Percentiles rank a stretch among this genome's conserved stretches.
phyloP scores from a whole-genome alignment of 495 filamentous ascomycete genomes.

The Hypoxylon rickii region DNA sequence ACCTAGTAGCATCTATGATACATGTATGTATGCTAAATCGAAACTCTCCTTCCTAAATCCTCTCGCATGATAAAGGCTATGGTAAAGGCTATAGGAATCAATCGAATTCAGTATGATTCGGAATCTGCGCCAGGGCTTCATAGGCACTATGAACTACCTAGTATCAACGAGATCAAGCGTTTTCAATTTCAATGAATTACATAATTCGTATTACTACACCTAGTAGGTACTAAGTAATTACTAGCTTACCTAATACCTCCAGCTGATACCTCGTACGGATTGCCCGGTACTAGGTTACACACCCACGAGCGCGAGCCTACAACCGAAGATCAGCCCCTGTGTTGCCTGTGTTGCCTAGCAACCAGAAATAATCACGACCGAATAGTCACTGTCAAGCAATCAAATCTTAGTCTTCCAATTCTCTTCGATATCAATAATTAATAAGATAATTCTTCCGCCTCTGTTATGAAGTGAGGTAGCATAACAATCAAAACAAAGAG shows the following conservation, averaged over 20 bases:
- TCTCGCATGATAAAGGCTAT: too few species aligned
- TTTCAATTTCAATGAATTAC: not conserved
- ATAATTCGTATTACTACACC: not conserved
- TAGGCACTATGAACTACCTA: too few species aligned
- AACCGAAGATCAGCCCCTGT: not conserved
- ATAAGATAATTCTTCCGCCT: not conserved
- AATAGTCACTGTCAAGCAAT: conserved; percentile 2
- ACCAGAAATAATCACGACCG: conserved; percentile 17
- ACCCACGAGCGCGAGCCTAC: too few species aligned
- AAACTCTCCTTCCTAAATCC: too few species aligned
- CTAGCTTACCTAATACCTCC: too few species aligned
- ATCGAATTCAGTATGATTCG: too few species aligned
- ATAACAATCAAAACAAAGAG: not conserved
- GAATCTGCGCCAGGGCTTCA: too few species aligned
- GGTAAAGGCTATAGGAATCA: too few species aligned
- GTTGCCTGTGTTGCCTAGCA: conserved; percentile 39
- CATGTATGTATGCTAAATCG: too few species aligned
- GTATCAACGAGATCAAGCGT: not conserved
- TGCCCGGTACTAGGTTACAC: too few species aligned
- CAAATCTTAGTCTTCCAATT: not conserved
- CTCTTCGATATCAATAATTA: not conserved
- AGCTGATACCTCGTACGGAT: too few species aligned
- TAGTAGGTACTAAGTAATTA: not conserved
- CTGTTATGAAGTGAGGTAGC: not conserved
- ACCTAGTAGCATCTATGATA: too few species aligned